Conservation (phyloP, 2,329 filamentous ascomycete species). For the Fonsecaea multimorphosa region DNA sequence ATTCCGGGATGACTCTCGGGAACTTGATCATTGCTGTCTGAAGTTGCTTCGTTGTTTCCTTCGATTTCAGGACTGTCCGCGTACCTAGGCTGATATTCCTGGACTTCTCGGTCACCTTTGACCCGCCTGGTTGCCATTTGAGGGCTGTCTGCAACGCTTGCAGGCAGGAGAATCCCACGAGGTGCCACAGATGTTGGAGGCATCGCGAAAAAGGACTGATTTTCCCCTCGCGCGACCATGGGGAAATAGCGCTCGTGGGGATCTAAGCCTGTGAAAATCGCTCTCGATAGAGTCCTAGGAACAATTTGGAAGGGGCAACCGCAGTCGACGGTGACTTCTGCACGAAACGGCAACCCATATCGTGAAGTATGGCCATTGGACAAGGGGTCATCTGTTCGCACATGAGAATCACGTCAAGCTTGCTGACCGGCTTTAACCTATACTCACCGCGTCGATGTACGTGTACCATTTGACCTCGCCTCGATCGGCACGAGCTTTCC, state of each 20-base stretch:
- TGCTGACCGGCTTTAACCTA: neutral
- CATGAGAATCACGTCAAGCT: neutral
- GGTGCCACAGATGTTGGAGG: constrained; percentile 8
- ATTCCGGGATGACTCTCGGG: neutral
- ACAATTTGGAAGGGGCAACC: constrained; percentile 21
- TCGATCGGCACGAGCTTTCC: constrained; percentile 13
- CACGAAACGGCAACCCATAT: neutral
- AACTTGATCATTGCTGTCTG: neutral
- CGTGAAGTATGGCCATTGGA: neutral
- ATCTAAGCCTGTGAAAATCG: constrained; percentile 24
- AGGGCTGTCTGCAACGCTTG: neutral
- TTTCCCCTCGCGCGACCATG: constrained; percentile 21
- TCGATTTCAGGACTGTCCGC: neutral
- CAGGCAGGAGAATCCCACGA: neutral
- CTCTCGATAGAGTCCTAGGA: constrained; percentile 2
- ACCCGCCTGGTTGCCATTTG: neutral
- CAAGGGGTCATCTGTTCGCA: neutral
- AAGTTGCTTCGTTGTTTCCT: neutral
- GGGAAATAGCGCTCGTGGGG: constrained; percentile 23
- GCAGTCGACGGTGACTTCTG: neutral
- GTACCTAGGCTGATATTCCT: neutral
- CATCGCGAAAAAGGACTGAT: constrained; percentile 21
- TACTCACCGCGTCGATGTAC: constrained; percentile 7
- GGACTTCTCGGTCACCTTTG: neutral
- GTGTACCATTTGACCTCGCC: neutral